Evolutionary conservation across 2,329 filamentous ascomycete species (phyloP).

Genomic region (Cercospora nicotianae): DNA sequence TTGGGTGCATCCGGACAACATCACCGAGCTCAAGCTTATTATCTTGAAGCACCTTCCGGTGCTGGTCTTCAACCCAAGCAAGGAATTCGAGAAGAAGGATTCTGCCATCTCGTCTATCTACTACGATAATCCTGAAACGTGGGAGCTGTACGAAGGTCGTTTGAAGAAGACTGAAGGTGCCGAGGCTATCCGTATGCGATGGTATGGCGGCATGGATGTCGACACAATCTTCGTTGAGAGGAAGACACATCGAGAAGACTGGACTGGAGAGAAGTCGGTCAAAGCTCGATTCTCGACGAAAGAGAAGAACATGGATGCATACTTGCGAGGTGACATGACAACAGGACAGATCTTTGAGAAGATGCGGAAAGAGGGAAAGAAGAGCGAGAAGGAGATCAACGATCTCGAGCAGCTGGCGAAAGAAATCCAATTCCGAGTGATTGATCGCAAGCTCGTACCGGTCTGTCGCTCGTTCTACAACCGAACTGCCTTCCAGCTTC

Average conservation of each 20-base stretch:
- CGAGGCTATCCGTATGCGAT: constrained; percentile 91
- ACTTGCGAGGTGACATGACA: constrained; percentile 78
- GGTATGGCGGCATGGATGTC: constrained; percentile 95
- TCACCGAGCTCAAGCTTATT: constrained; percentile 96
- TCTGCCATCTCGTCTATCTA: constrained; percentile 98
- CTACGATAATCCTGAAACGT: constrained; percentile 91
- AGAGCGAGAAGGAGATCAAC: constrained; percentile 84
- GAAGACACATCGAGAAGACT: constrained; percentile 97
- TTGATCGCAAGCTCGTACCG: constrained; percentile 82
- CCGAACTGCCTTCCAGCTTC: constrained; percentile 94
- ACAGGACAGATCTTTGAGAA: constrained; percentile 94
- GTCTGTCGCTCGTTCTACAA: constrained; percentile 98
- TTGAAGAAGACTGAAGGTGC: constrained; percentile 97
- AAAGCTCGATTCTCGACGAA: constrained; percentile 94
- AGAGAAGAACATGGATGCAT: constrained; percentile 96
- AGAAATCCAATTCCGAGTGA: constrained; percentile 89
- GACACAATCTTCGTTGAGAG: constrained; percentile 96
- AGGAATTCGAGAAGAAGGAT: constrained; percentile 89
- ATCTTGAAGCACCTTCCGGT: constrained; percentile 97
- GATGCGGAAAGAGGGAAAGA: constrained; percentile 91
- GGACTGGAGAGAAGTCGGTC: constrained; percentile 98
- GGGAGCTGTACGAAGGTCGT: constrained; percentile 90
- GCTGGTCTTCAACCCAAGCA: constrained; percentile 93
- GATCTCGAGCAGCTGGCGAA: constrained; percentile 85
- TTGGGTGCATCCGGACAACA: constrained; percentile 98